Evolutionary conservation across 2,329 filamentous ascomycete species (phyloP).

Genomic region (Hymenoscyphus repandus): DNA sequence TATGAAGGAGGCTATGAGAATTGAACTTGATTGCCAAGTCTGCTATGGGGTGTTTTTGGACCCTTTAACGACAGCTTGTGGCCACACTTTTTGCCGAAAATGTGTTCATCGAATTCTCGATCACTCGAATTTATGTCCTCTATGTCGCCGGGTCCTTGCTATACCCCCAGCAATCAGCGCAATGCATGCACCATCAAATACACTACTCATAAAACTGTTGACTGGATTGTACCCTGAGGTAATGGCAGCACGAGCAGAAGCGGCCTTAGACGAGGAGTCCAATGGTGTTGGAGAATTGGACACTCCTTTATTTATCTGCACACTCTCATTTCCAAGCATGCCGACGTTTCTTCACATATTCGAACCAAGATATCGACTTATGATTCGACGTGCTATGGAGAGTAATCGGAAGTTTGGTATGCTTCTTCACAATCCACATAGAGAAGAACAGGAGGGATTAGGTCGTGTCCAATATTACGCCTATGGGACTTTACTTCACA

Average conservation of each 20-base stretch:
- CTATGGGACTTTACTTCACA: conserved; percentile 73
- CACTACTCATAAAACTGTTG: conserved; percentile 57
- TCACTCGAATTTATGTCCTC: conserved; percentile 72
- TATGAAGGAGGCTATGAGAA: conserved; percentile 56
- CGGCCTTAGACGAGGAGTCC: conserved; percentile 52
- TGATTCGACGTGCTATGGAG: conserved; percentile 75
- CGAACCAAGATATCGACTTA: conserved; percentile 84
- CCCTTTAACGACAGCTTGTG: conserved; percentile 78
- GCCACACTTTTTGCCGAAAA: conserved; percentile 81
- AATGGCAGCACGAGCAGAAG: conserved; percentile 48
- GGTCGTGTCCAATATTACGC: conserved; percentile 56
- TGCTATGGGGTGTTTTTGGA: conserved; percentile 80
- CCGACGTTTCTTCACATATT: conserved; percentile 88
- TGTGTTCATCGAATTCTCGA: conserved; percentile 75
- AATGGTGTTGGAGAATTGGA: conserved; percentile 51
- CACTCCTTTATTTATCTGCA: conserved; percentile 75
- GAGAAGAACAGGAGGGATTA: conserved; percentile 46
- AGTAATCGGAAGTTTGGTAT: conserved; percentile 74
- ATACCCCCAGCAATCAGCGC: conserved; percentile 37
- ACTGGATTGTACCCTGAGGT: conserved; percentile 65
- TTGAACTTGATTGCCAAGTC: conserved; percentile 81
- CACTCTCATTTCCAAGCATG: conserved; percentile 74
- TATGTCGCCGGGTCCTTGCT: conserved; percentile 64
- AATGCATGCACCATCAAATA: conserved; percentile 50
- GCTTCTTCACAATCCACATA: conserved; percentile 63